Evolutionary conservation across 2,329 filamentous ascomycete species (phyloP).

Genomic region (Gaeumannomyces tritici): DNA sequence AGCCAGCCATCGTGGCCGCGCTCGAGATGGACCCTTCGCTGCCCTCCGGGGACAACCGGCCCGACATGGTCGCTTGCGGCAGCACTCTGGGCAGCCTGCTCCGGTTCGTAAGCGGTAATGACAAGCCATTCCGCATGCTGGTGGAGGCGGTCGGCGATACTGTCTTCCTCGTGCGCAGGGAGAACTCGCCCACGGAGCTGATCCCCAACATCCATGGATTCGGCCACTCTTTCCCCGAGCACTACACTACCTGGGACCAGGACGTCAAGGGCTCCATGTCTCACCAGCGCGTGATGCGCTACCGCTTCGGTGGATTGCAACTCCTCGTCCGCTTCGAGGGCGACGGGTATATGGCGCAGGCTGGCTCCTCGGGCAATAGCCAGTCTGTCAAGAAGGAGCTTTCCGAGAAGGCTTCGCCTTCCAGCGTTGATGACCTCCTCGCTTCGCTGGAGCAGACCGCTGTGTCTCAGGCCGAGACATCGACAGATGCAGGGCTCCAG

Average conservation of each 20-base stretch:
- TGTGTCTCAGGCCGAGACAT: not conserved
- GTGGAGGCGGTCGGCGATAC: constrained; percentile 45
- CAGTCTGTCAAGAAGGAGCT: not conserved
- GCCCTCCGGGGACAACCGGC: constrained; percentile 13
- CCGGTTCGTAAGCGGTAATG: constrained; percentile 36
- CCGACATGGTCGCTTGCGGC: constrained; percentile 51
- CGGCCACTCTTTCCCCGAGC: constrained; percentile 58
- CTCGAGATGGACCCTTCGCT: constrained; percentile 25
- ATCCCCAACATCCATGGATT: constrained; percentile 48
- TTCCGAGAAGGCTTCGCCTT: constrained; percentile 1
- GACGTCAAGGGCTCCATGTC: constrained; percentile 44
- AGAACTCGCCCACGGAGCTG: constrained; percentile 47
- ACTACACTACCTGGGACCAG: constrained; percentile 53
- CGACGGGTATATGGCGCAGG: constrained; percentile 40
- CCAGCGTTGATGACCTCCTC: not conserved
- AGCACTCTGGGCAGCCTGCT: constrained; percentile 54
- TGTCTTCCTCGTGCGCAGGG: constrained; percentile 53
- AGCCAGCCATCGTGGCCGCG: constrained; percentile 32
- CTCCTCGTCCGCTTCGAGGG: constrained; percentile 46
- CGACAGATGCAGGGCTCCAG: not conserved
- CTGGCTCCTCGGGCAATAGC: not conserved
- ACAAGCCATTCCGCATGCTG: constrained; percentile 46
- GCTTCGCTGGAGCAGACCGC: not conserved
- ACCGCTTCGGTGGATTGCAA: constrained; percentile 42
- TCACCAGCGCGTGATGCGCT: constrained; percentile 53